phyloP scores from a whole-genome alignment of 495 filamentous ascomycete genomes.

The Xylaria castorea region DNA sequence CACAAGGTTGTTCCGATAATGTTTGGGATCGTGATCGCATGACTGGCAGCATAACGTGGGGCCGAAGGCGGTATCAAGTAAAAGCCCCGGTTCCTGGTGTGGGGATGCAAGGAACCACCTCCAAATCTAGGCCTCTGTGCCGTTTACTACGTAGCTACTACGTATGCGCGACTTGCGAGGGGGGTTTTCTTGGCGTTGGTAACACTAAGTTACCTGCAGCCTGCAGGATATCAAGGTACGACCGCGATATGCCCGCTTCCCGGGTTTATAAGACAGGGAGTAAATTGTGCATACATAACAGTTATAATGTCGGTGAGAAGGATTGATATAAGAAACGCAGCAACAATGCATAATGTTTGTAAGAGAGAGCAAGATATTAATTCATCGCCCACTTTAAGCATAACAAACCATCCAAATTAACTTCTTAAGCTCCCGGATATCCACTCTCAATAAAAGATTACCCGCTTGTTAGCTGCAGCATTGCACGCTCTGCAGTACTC shows the following conservation, averaged over 20 bases:
- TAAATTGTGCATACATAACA: neutral
- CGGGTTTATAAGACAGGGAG: neutral
- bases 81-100: neutral
- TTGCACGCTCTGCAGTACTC: neutral
- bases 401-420: neutral
- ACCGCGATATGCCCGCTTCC: constrained; percentile 19
- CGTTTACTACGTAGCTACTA: neutral
- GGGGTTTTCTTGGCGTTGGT: neutral
- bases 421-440: neutral
- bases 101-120: neutral
- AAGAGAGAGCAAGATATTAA: neutral
- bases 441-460: neutral
- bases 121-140: neutral
- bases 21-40: neutral
- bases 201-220: neutral
- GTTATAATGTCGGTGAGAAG: neutral
- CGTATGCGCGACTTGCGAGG: neutral
- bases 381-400: neutral
- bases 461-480: constrained; percentile 6
- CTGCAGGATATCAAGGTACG: neutral
- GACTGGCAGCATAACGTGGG: neutral
- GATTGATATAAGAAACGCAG: neutral
- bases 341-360: neutral
- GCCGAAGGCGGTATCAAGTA: constrained; percentile 14
- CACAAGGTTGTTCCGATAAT: neutral